Evolutionary conservation across 352 stramenopile species (phyloP), one percentile per base, ranked within the genome.

Genomic region (Phytophthora pistaciae): DNA sequence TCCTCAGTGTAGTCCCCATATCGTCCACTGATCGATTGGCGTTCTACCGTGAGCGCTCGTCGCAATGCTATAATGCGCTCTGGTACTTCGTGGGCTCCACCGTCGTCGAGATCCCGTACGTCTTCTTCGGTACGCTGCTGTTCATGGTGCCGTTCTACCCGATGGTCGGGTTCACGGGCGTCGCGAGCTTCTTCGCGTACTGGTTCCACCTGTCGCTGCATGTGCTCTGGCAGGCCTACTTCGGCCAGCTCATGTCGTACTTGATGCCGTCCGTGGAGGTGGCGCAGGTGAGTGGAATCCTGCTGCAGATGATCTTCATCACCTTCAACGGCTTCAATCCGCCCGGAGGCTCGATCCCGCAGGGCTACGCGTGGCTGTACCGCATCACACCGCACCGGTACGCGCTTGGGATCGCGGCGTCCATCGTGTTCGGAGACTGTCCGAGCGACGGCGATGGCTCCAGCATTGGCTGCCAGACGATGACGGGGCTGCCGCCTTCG

Each of bases 21-120:
- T 82, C 93, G 62, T 78, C 89, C 59, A 72, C 87, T 40, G 84
- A 97, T 42, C 80, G 93, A n/a, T 81, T 86, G 23, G 85, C 87
- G 27, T 98, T 92, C 54, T 98, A 36, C 31, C 31, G 31, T 36
- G 31, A 36, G 31, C 31, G 31, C 31, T 76, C 77, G 90, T 16
- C 84, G 1, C 66, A 89, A 38, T 96, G 94, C 2, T 78, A 74
- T 29, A 78, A 74, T 33, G 60, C 70, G 8, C 23, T 73, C 11
- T 73, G 70, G 70, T 77, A 77, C 33, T 77, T 73, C 18, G 38
- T 77, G 1, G 66, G 21, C 0, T 38, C 62, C 13, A 65, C 56
- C 1, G 56, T 78, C 10, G 62, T 74, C 14, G 70, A 77, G 50
- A 57, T 36, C 31, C 31, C 31, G 31, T 36, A 36, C 31, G 31